Evolutionary conservation across 2,329 filamentous ascomycete species (phyloP), one percentile per base, ranked within the genome.

Genomic region (Colletotrichum cordylinicola): DNA sequence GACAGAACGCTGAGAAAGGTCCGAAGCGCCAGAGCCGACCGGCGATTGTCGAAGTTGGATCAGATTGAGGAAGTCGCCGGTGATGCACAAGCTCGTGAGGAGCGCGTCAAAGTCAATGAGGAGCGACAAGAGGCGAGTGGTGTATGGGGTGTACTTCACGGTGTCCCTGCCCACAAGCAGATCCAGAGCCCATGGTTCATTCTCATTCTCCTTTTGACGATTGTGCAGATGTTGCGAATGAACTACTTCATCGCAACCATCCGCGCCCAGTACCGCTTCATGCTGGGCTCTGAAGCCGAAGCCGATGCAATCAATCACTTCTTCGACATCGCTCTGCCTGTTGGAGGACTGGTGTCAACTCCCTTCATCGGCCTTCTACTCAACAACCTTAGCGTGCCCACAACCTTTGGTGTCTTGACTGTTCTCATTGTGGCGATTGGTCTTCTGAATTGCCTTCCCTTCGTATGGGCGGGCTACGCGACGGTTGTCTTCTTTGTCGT

Each of bases 131-230:
- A 88, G 48, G 86, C 85, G 1, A 92, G 90, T 8, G 93, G 93
- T 4, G 91, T 95, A 9, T 95, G 93, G 92, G 94, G 94, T 12
- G 92, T 92, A 3, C 86, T 96, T 62, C 94, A 96, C 79, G 93
- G 92, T 8, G 86, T 88, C 64, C 89, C 92, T 2, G 92, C 93
- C 1, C 82, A 88, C 7, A 83, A 90, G 74, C 94, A 96, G 83
- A 93, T 95, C 82, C 83, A 85, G 37, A 92, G 91, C 2, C 91
- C 91, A 0, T 95, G 93, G 93, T 95, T 94, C 82, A 85, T 93
- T 15, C 88, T 95, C n/a, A 91, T 95, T 66, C 89, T 93, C 0
- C 80, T 93, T 6, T 91, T 95, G 80, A 95, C 86, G 0, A 84
- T 90, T 2, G 80, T 91, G 4, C 89, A 91, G 79, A 91, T 91